Base-by-base conservation (phyloP, 495 filamentous ascomycete species). In the Penicillium nucicola region DNA sequence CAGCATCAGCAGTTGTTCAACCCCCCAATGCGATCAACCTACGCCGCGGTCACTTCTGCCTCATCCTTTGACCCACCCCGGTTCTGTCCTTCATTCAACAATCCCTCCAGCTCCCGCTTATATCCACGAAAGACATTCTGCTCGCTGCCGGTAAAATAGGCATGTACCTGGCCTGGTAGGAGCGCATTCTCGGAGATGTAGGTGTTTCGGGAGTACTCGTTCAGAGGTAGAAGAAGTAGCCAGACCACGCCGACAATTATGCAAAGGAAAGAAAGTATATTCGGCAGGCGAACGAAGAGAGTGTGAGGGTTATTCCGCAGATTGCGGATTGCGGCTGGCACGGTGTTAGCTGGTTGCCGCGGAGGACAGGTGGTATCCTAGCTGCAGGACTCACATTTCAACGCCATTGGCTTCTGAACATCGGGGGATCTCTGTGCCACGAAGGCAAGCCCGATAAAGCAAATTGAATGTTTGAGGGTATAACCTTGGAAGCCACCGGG, bases 121-220 rank as follows among this genome's bases (percentile, higher is more conserved):
- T 95, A 97, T 5, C 91, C 95, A 8, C 92, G 80, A 69, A 97
- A 96, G 51, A 97, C 80, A 62, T 96, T 87, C 71, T 96, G 91
- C 61, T 98, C 93, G 65, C 89, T 95, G 18, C 93, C 92, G 2
- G 88, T 85, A 60, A 98, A 98, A 65, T 98, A 97, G 0, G 95
- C 95, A 69, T 97, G 91, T 11, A 97, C 93, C 62, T 97, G 93
- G 13, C 92, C 93, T 1, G 93, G 93, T 14, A 98, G 77, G 8
- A 98, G 84, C 14, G 93, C 93, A 68, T 98, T 98, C 66, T 98
- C 93, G 43, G 92, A 97, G 57, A 98, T 93, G 70, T 98, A 97
- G 10, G 93, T 98, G 38, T 80, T 75, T 53, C 95, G 84, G 43
- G 90, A 96, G 75, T 97, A 95, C 45, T 90, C 81, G 69, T 98